Percentiles rank a stretch among this genome's conserved stretches.
Evolutionary conservation across 2,329 filamentous ascomycete species (phyloP).

Genomic region (Metarhizium anisopliae): DNA sequence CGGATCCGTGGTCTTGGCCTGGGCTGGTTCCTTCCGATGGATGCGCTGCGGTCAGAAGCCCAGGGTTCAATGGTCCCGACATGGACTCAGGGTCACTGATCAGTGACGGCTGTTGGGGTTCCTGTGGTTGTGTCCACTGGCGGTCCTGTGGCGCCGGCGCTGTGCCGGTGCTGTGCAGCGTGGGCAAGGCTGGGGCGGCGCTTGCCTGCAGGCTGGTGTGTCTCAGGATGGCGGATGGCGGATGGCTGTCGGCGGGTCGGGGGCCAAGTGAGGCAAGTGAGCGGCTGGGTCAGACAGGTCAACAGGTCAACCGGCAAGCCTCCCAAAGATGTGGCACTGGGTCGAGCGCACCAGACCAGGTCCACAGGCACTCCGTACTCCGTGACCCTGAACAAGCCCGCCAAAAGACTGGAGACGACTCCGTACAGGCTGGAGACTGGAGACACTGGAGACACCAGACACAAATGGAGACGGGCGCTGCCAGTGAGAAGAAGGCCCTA

Average conservation of each 20-base stretch:
- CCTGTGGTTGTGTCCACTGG: no score
- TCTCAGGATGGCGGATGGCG: constrained; percentile 8
- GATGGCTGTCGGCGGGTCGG: constrained; percentile 8
- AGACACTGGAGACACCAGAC: neutral
- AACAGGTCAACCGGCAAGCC: neutral
- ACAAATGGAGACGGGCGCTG: neutral
- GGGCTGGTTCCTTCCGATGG: neutral
- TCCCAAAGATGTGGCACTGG: neutral
- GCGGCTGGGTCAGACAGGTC: neutral
- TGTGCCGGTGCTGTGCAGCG: neutral
- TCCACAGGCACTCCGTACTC: constrained; percentile 2
- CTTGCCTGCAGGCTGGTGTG: constrained; percentile 4
- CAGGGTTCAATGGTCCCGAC: no score
- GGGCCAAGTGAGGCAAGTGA: neutral
- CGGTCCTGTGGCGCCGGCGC: neutral
- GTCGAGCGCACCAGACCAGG: neutral
- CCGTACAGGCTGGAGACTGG: neutral
- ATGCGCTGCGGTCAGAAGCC: neutral
- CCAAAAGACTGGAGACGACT: neutral
- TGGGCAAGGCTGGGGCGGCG: constrained; percentile 9
- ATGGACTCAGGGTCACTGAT: no score
- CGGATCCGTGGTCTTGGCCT: constrained; percentile 2
- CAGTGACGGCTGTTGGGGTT: no score
- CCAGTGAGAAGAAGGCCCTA: constrained; percentile 3
- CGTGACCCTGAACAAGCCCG: neutral